Percentiles rank a stretch among this genome's conserved stretches.
Conservation (phyloP, 1,284 basidiomycete species). For the Naganishia albida region DNA sequence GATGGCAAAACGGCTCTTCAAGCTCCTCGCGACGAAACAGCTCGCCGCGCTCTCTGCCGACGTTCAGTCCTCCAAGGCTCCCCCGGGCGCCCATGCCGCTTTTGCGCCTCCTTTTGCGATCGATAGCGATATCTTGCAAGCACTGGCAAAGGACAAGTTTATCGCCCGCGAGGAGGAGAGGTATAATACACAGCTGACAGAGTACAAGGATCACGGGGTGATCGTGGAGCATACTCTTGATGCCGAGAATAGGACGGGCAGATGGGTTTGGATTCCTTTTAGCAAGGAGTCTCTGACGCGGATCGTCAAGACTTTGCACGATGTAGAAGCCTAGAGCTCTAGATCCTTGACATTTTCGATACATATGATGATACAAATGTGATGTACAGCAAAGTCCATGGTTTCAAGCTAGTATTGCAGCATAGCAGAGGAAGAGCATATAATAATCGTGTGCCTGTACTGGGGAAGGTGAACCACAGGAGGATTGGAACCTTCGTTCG, state of each 20-base stretch:
- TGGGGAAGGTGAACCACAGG: too few species aligned
- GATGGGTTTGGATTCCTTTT: constrained; percentile 77
- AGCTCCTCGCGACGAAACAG: constrained; percentile 67
- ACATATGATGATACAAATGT: too few species aligned
- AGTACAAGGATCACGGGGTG: constrained; percentile 85
- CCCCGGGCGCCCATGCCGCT: constrained; percentile 35
- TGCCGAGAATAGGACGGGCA: constrained; percentile 45
- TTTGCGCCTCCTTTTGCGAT: constrained; percentile 49
- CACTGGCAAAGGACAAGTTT: constrained; percentile 64
- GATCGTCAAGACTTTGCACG: constrained; percentile 44
- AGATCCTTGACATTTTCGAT: too few species aligned
- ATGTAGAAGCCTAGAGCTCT: constrained; percentile 37
- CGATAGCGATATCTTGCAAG: constrained; percentile 50
- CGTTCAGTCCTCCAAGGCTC: constrained; percentile 34
- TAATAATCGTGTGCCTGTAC: too few species aligned
- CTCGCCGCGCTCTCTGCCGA: constrained; percentile 61
- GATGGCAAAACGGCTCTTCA: constrained; percentile 78
- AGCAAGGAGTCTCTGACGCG: constrained; percentile 62
- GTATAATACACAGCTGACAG: constrained; percentile 74
- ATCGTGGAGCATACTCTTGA: constrained; percentile 61
- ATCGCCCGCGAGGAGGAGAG: constrained; percentile 83
- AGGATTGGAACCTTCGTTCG: too few species aligned
- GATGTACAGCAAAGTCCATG: too few species aligned
- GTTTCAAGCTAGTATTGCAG: too few species aligned
- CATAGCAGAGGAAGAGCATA: too few species aligned